Percentiles rank a stretch among this genome's conserved stretches.
Conservation (phyloP, 805 yeast genomes). For the Myxozyma monticola region DNA sequence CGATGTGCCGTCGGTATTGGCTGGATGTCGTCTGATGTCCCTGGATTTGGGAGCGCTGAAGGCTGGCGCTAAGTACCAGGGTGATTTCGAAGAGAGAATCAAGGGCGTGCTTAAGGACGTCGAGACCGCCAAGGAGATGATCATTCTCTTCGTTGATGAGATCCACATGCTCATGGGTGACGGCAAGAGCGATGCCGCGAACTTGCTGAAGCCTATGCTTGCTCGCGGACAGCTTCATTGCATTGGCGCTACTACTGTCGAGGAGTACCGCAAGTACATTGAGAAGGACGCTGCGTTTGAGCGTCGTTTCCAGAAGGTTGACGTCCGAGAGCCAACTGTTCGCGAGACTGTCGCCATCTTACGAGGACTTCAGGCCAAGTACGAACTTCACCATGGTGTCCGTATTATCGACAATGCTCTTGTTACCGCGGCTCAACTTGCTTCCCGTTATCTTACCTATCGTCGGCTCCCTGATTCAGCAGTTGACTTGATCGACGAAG, state of each 20-base stretch:
- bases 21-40: slow-evolving; percentile 77
- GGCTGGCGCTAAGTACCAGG: slow-evolving; percentile 98
- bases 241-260: slow-evolving; percentile 96
- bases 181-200: slow-evolving; percentile 96
- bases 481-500: slow-evolving; percentile 91
- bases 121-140: slow-evolving; percentile 71
- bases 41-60: slow-evolving; percentile 94
- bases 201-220: slow-evolving; percentile 91
- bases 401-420: slow-evolving; percentile 92
- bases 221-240: slow-evolving; percentile 97
- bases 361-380: slow-evolving; percentile 92
- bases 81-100: slow-evolving; percentile 97
- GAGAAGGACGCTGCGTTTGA: slow-evolving; percentile 99
- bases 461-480: slow-evolving; percentile 97
- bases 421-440: slow-evolving; percentile 91
- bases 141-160: slow-evolving; percentile 92
- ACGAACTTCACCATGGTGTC: slow-evolving; percentile 97
- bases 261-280: slow-evolving; percentile 87
- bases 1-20: slow-evolving; percentile 88
- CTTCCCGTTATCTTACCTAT: slow-evolving; percentile 90
- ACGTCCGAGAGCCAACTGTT: slow-evolving; percentile 89
- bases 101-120: slow-evolving; percentile 95
- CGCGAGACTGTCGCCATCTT: slow-evolving; percentile 93
- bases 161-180: slow-evolving; percentile 99
- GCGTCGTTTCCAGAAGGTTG: slow-evolving; percentile 96